A percentile compares a stretch with the other conserved stretches of the same genome.
Conservation (phyloP, 805 yeast species). For the Ogataea dorogensis region DNA sequence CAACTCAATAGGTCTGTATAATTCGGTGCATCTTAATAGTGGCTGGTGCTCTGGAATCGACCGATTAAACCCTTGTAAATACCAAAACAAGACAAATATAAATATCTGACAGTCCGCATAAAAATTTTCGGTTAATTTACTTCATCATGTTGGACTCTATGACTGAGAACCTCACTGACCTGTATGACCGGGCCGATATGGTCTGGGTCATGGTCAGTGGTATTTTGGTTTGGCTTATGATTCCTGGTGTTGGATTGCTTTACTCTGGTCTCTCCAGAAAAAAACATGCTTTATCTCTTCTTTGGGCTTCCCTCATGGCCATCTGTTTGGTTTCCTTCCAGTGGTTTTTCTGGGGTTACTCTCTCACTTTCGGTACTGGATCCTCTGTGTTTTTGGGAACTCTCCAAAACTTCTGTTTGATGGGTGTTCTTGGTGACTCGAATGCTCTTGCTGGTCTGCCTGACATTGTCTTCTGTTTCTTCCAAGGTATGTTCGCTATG, state of each 20-base stretch:
- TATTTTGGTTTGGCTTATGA: slow-evolving; percentile 89
- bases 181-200: slow-evolving; percentile 74
- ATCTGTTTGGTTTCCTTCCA: slow-evolving; percentile 81
- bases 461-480: slow-evolving; percentile 83
- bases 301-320: slow-evolving; percentile 94
- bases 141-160: slow-evolving; percentile 48
- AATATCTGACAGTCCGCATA: slow-evolving; percentile 7
- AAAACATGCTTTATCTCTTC: slow-evolving; percentile 88
- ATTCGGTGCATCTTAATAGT: neutral
- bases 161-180: slow-evolving; percentile 66
- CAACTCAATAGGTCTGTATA: neutral
- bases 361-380: slow-evolving; percentile 65
- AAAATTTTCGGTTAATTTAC: neutral
- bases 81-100: slow-evolving; percentile 1
- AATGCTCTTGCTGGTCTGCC: slow-evolving; percentile 70
- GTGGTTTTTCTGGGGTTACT: slow-evolving; percentile 99
- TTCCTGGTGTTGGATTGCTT: slow-evolving; percentile 91
- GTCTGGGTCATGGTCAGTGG: slow-evolving; percentile 81
- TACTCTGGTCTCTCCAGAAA: slow-evolving; percentile 94
- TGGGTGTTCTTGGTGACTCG: slow-evolving; percentile 80
- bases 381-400: slow-evolving; percentile 73
- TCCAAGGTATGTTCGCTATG: slow-evolving; percentile 96
- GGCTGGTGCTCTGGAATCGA: slow-evolving; percentile 6
- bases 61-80: slow-evolving; percentile 4
- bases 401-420: slow-evolving; percentile 75